A percentile compares a stretch with the other conserved stretches of the same genome.
These are phyloP conservation scores for Truncatella angustata DNA, from an alignment of 2,329 filamentous ascomycete species.

Conservation along the genomic window DNA sequence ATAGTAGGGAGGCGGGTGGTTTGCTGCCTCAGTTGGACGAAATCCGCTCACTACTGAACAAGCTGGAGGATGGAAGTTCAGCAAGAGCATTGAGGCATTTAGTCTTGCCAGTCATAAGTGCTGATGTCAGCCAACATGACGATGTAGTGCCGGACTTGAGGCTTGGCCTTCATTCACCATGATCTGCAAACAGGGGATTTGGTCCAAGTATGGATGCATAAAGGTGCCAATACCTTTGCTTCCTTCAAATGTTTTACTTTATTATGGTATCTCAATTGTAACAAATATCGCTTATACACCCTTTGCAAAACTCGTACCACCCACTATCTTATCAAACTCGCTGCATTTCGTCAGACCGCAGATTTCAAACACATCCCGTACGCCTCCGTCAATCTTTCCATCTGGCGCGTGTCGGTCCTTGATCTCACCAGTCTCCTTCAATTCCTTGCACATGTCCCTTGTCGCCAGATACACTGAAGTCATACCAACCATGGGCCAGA, in stretches of 20 bases:
- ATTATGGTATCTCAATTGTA: background rate
- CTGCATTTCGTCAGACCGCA: constrained; percentile 26
- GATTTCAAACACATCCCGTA: constrained; percentile 28
- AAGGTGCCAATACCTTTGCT: too few relatives aligned
- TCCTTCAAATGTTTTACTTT: too few relatives aligned
- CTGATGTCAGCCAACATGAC: background rate
- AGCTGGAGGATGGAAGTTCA: background rate
- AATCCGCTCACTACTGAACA: background rate
- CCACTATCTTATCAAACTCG: constrained; percentile 27
- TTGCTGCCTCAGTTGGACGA: background rate
- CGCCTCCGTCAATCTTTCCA: constrained; percentile 23
- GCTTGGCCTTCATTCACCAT: background rate
- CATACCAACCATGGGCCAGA: constrained; percentile 30
- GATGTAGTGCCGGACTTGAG: background rate
- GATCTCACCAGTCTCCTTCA: constrained; percentile 29
- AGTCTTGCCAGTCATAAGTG: background rate
- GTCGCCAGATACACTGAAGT: constrained; percentile 29
- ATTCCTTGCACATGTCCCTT: constrained; percentile 27
- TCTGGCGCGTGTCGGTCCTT: constrained; percentile 24
- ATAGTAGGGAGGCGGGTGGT: background rate
- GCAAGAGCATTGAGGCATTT: background rate
- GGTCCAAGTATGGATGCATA: too few relatives aligned
- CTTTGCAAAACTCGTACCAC: constrained; percentile 25
- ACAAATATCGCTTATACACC: constrained; percentile 16
- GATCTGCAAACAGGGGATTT: too few relatives aligned